phyloP scores from a whole-genome alignment of 805 yeast species.

The Cyberlindnera bimundalis region DNA sequence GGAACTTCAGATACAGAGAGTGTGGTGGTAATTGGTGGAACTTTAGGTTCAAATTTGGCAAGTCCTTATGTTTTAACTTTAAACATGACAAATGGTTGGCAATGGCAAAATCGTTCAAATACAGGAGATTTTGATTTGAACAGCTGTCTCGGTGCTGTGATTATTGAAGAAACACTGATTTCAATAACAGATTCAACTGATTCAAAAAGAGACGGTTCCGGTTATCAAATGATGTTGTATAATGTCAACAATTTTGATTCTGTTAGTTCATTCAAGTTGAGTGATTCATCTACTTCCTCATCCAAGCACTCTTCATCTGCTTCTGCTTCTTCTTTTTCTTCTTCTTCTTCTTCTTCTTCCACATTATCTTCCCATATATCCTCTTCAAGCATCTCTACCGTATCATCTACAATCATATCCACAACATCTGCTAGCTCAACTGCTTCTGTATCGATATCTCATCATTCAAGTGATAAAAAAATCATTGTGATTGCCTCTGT shows the following conservation, averaged over 20 bases:
- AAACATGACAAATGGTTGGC: slow-evolving; percentile 24
- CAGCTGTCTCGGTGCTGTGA: slow-evolving; percentile 44
- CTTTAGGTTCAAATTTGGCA: slow-evolving; percentile 44
- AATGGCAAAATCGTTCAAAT: slow-evolving; percentile 25
- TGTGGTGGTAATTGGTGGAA: slow-evolving; percentile 62
- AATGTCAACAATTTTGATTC: slow-evolving; percentile 36
- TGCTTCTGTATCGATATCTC: background rate
- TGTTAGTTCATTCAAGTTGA: slow-evolving; percentile 19
- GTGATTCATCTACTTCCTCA: background rate
- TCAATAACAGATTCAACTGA: slow-evolving; percentile 34
- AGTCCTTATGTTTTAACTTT: slow-evolving; percentile 21
- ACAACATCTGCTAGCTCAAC: background rate
- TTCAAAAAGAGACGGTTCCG: slow-evolving; percentile 18
- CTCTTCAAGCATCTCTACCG: background rate
- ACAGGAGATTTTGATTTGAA: slow-evolving; percentile 28
- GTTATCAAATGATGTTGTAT: slow-evolving; percentile 39
- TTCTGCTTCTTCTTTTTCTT: background rate
- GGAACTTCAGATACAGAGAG: slow-evolving; percentile 20
- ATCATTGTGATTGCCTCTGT: slow-evolving; percentile 25
- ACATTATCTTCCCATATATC: background rate
- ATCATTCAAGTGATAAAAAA: background rate
- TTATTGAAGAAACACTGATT: slow-evolving; percentile 48
- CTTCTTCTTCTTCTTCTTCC: background rate
- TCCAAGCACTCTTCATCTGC: background rate
- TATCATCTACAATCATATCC: background rate